Base-by-base conservation (phyloP, 1,139 yeast genomes). In the Schwanniomyces etchellsii region DNA sequence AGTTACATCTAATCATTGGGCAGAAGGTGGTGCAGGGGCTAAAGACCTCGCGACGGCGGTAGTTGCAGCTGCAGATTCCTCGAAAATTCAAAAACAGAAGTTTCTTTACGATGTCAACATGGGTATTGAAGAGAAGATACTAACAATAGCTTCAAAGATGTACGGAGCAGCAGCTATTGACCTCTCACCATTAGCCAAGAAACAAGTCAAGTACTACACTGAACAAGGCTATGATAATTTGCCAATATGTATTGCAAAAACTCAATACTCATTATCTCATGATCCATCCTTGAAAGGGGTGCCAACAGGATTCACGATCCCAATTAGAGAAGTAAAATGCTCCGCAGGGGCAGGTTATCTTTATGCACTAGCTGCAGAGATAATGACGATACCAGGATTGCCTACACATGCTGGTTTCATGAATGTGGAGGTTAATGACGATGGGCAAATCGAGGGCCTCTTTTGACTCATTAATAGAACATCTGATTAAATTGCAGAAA, bases 271-370 rank as follows among this genome's bases (percentile, higher is more conserved):
- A 1, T 64, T 82, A 45, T 81, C 89, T 4, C 91, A 81, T 48
- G 91, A 82, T 56, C 82, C 91, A 27, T 63, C 75, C n/a, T 66
- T 81, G 52, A 82, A 82, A 59, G 89, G 89, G 51, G 91, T 80
- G 32, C 93, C 93, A 46, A 72, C 77, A 14, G 89, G 81, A 3
- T 82, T 81, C 58, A 77, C 75, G 15, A 77, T 82, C 55, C 91
- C 93, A 37, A 78, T 82, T 42, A 72, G 88, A 60, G 93, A 82
- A 48, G 80, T 82, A 31, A 76, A 85, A 59, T 77, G 84, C 38
- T 77, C 85, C 31, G 80, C 83, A 35, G 91, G 93, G 57, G 91
- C 91, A 30, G 91, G 91, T 4, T 82, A 82, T 53, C 65, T 82
- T 52, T 82, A 81, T 49, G 93, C 91, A 1, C 64, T 82, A 44